Base-by-base conservation (phyloP, 2,329 filamentous ascomycete genomes). In the Pyrenochaeta sp. region DNA sequence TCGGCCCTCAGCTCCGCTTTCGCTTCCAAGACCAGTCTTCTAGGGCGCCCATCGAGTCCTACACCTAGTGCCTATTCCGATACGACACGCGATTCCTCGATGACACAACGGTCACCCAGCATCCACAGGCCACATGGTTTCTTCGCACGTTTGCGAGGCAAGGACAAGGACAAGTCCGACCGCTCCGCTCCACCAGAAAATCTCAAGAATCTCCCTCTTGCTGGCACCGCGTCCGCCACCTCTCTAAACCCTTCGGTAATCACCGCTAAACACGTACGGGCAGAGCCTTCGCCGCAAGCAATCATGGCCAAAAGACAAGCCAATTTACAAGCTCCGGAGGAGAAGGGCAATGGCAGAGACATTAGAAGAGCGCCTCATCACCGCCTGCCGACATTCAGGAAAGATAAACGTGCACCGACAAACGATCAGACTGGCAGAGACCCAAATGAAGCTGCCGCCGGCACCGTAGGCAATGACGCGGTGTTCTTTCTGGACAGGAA, bases 401-500 rank as follows among this genome's bases (percentile, higher is more conserved):
- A 68, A 52, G 56, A 77, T 64, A 74, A 72, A 57, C 78, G 77
- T 22, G 53, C 60, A 30, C 52, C 61, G 2, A 46, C 64, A 4
- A 62, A 62, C 24, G 69, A 77, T 28, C 66, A 72, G 37, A 59
- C 58, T 10, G 72, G 71, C 58, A 85, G 84, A 67, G 81, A 82
- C 50, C 78, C 78, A 34, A 80, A 80, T 44, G 74, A 78, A 49
- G 79, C 77, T 5, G 69, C 71, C 24, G 72, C 71, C 30, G 78
- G 77, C 50, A 74, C 74, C 24, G 74, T 77, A 54, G 83, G 85
- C 52, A 84, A 85, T 42, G 85, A 85, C 42, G 86, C 85, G 12
- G 78, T 92, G 45, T 96, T 90, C 78, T 86, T 86, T 69, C 86
- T 98, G 27, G 94, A 98, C 76, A 96, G 92, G 1, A 91, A 98